phyloP scores from a whole-genome alignment of 495 filamentous ascomycete species.

The Clavariopsis aquatica region DNA sequence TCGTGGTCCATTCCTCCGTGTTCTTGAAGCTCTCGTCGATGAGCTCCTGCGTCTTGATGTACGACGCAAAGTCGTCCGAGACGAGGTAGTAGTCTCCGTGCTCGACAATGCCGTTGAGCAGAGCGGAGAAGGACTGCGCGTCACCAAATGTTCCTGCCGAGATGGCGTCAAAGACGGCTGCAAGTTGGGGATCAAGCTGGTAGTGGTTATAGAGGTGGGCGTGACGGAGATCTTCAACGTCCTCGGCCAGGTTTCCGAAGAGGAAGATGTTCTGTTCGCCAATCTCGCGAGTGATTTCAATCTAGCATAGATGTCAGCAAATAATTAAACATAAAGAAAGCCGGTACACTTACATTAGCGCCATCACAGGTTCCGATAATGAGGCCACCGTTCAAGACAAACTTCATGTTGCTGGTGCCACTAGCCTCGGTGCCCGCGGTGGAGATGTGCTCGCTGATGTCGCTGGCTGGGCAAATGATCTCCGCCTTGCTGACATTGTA shows the following conservation, averaged over 20 bases:
- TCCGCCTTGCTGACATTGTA: constrained; percentile 99
- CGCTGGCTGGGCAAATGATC: constrained; percentile 90
- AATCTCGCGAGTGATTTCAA: constrained; percentile 97
- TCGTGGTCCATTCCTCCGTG: constrained; percentile 86
- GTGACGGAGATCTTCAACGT: constrained; percentile 95
- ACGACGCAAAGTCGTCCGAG: constrained; percentile 92
- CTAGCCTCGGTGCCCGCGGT: constrained; percentile 88
- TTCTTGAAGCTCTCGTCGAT: constrained; percentile 90
- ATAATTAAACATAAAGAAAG: neutral
- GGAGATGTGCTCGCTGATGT: constrained; percentile 98
- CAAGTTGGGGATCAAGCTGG: constrained; percentile 71
- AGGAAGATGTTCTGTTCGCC: constrained; percentile 97
- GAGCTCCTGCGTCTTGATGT: constrained; percentile 82
- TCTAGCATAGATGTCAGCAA: constrained; percentile 53
- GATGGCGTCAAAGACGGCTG: constrained; percentile 81
- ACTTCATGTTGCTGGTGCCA: constrained; percentile 91
- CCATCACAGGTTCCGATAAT: constrained; percentile 98
- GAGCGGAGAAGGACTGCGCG: constrained; percentile 68
- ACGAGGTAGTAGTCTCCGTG: constrained; percentile 98
- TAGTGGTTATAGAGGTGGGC: constrained; percentile 80
- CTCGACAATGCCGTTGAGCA: constrained; percentile 79
- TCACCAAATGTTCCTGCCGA: constrained; percentile 76
- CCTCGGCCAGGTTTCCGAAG: constrained; percentile 93
- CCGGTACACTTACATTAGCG: constrained; percentile 71
- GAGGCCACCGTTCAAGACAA: constrained; percentile 92